Conservation (phyloP, 1,284 basidiomycete species). For the Austroboletus niveus region DNA sequence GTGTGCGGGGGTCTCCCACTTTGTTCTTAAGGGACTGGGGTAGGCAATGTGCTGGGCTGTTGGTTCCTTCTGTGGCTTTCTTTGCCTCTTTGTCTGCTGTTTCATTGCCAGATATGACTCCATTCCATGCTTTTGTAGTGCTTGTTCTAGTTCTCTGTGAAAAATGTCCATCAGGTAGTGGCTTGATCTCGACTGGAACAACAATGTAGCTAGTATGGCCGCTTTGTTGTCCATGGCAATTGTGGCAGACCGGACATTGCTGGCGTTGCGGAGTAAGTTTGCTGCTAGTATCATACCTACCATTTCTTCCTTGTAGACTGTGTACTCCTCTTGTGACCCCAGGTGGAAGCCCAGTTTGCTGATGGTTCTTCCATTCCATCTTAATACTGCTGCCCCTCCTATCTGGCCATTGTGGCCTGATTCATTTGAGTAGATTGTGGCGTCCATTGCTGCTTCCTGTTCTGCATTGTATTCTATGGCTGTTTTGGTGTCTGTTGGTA, state of each 20-base stretch:
- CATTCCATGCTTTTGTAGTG: neutral
- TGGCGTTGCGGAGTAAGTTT: neutral
- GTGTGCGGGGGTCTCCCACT: no score
- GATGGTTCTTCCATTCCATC: neutral
- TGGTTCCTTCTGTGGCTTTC: neutral
- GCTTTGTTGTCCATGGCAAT: neutral
- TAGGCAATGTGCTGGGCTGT: neutral
- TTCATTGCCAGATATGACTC: neutral
- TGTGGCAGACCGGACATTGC: neutral
- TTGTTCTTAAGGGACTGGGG: no score
- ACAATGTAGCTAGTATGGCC: neutral
- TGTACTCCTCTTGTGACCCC: neutral
- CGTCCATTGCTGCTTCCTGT: neutral
- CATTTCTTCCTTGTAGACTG: neutral
- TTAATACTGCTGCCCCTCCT: neutral
- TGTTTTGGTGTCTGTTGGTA: no score
- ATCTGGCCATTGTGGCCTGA: neutral
- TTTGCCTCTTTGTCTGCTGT: neutral
- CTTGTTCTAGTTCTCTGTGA: neutral
- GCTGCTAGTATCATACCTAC: neutral
- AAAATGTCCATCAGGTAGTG: neutral
- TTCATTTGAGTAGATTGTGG: neutral
- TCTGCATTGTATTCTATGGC: neutral
- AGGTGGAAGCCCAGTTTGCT: neutral
- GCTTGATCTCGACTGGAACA: rapidly evolving